Evolutionary conservation across 345 rosid species (phyloP), one percentile per base, ranked within the genome.

Genomic region (Mangifera indica): DNA sequence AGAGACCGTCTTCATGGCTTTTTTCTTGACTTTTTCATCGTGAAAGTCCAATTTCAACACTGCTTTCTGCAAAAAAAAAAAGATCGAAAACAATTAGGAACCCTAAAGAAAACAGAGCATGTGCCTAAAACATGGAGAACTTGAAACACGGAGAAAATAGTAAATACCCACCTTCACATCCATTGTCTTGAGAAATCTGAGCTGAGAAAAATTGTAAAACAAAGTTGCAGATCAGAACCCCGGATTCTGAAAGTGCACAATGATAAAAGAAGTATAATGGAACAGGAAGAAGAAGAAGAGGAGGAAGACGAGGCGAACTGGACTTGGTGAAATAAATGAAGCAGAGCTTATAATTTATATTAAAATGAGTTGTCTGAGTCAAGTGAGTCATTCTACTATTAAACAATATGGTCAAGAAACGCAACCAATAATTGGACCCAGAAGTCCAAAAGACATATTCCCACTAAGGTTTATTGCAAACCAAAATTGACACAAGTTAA

Each of bases 1-100:
- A 59, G 89, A 83, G 48, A 72, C 93, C 18, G 29, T 72, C 67
- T 72, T 60, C 91, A 87, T 78, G 65, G 74, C 92, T 80, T 88
- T 91, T 65, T 80, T 75, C 80, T 77, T 88, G 61, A 10, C 56
- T 74, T 66, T 86, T 4, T 81, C 82, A 61, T 82, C 86, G 37
- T 69, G 73, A 3, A 77, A 6, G 0, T 77, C 80, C 78, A 88
- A 63, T 74, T 84, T 83, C 69, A 91, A 54, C 55, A 87, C 88
- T 11, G 82, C 82, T 82, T 83, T 85, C 92, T 91, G 89, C 11
- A 2, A 74, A 48, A 72, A 69, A 70, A 76, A 45, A 57, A 54
- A 68, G 29, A 63, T 5, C 10, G 5, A 10, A 34, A 40, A 40
- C 21, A 0, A 17, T 63, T n/a, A n/a, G n/a, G n/a, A n/a, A n/a